Evolutionary conservation across 176 grass and related monocot species (phyloP), one percentile per base, ranked within the genome.

Genomic region (Secale cereale): DNA sequence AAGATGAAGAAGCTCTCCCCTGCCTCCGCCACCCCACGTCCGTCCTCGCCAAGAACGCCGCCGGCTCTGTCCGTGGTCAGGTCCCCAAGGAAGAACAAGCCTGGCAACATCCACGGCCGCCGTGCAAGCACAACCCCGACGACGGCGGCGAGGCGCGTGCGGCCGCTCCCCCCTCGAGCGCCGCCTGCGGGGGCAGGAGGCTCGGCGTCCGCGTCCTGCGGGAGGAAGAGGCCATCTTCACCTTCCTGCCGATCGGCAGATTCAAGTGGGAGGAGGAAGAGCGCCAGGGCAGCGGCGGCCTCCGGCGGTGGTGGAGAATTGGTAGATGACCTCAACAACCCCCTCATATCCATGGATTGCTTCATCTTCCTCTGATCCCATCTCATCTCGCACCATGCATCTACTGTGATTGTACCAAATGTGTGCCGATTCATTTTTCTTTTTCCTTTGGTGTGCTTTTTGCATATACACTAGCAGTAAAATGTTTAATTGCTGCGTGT

Each of bases 331-430:
- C 82, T 90, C 74, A 90, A 22, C 74, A 90, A 90, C 43, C 88
- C 88, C 2, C 43, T 86, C 65, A 83, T 90, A 46, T 83, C 84
- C 66, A 90, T 90, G 84, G 88, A 90, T 66, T 83, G 84, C 84
- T 90, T 86, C 46, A 83, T 90, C 76, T 86, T 90, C 68, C 26
- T 86, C 76, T 90, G 74, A 81, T 25, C n/a, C 5, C 19, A 23
- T 43, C 20, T 1, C 12, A 45, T 72, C 69, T 71, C 69, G 35
- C 36, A 23, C 22, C 36, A 40, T 41, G 22, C 23, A 71, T 43
- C 22, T 43, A 71, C 68, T 71, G 10, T 41, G 23, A 71, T 41
- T 41, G 35, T 71, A 5, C 37, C 36, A 54, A 20, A 54, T 17
- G 5, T 20, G 48, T 70, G 35, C 1, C 6, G 0, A 40, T 40